Base-by-base conservation (phyloP, 352 stramenopile genomes). In the Phytophthora fragariae region DNA sequence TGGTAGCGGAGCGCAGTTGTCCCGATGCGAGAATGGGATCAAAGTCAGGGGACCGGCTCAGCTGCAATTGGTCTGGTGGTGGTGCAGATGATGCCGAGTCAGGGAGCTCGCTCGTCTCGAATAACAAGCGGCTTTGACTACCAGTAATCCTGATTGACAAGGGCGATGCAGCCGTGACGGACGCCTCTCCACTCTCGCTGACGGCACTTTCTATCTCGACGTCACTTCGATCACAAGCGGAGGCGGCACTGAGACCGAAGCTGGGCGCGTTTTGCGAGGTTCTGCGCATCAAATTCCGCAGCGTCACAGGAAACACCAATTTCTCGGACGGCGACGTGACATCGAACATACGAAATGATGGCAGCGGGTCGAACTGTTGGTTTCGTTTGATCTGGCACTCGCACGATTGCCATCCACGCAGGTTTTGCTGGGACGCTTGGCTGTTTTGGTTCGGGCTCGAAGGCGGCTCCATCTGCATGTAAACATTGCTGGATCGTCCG, bases 261-360 rank as follows among this genome's bases (percentile, higher is more conserved):
- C 44, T 66, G 14, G 52, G n/a, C 2, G 31, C 39, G 5, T 62
- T 55, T 50, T 53, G 44, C 9, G 54, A 52, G 29, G 65, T 21
- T 47, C 39, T 73, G 35, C 33, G 53, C 63, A 93, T 86, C 33
- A 92, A 68, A 19, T 92, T 92, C 2, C 71, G 59, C 19, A 95
- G 69, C 3, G 77, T 77, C 19, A 81, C 75, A 3, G 88, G 88
- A 27, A 95, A 92, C 11, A 63, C 57, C 8, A 85, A 54, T 24
- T 84, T 89, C 19, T 81, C 78, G 2, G 62, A 83, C 14, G 85
- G 79, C 9, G 81, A 78, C 0, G 83, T 83, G n/a, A 84, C 47
- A 55, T 95, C 84, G 29, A 95, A 92, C 88, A 93, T 95, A 0
- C 88, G 84, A 68, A 87, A 93, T 7, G 82, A 76, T 17, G 88